Evolutionary conservation across 805 yeast genomes (phyloP).

Genomic region (Candida piceae): DNA sequence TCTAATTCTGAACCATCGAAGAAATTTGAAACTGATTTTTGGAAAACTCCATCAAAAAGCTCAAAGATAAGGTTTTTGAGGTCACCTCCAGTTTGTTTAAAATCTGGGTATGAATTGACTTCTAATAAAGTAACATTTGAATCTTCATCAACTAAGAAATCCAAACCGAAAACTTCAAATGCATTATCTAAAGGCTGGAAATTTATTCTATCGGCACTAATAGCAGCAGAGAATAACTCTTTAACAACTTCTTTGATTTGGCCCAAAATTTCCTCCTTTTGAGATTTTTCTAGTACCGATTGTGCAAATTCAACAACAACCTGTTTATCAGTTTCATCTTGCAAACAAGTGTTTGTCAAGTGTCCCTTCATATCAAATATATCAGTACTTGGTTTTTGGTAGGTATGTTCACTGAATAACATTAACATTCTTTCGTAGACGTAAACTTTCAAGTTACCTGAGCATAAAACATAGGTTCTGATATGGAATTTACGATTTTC

Average conservation of each 20-base stretch:
- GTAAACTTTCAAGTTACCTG: slow-evolving; percentile 69
- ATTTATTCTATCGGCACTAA: slow-evolving; percentile 73
- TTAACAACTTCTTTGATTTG: slow-evolving; percentile 58
- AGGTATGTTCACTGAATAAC: slow-evolving; percentile 64
- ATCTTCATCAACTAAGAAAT: slow-evolving; percentile 66
- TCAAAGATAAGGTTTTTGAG: slow-evolving; percentile 61
- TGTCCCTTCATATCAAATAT: slow-evolving; percentile 61
- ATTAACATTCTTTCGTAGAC: slow-evolving; percentile 80
- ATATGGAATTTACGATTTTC: slow-evolving; percentile 79
- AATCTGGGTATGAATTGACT: slow-evolving; percentile 93
- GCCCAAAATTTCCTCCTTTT: slow-evolving; percentile 38
- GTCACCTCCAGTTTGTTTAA: slow-evolving; percentile 87
- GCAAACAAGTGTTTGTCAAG: slow-evolving; percentile 90
- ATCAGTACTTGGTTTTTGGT: slow-evolving; percentile 31
- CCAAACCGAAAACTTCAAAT: slow-evolving; percentile 84
- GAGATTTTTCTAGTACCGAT: slow-evolving; percentile 33
- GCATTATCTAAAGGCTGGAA: slow-evolving; percentile 79
- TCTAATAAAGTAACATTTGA: slow-evolving; percentile 62
- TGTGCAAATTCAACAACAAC: slow-evolving; percentile 63
- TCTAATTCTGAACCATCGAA: slow-evolving; percentile 19
- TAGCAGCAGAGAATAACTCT: slow-evolving; percentile 79
- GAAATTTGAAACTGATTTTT: slow-evolving; percentile 46
- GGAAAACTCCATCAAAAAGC: slow-evolving; percentile 55
- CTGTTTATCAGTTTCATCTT: slow-evolving; percentile 34
- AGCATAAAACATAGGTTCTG: slow-evolving; percentile 74